Evolutionary conservation across 2,329 filamentous ascomycete species (phyloP).

Genomic region (Helotiales sp.): DNA sequence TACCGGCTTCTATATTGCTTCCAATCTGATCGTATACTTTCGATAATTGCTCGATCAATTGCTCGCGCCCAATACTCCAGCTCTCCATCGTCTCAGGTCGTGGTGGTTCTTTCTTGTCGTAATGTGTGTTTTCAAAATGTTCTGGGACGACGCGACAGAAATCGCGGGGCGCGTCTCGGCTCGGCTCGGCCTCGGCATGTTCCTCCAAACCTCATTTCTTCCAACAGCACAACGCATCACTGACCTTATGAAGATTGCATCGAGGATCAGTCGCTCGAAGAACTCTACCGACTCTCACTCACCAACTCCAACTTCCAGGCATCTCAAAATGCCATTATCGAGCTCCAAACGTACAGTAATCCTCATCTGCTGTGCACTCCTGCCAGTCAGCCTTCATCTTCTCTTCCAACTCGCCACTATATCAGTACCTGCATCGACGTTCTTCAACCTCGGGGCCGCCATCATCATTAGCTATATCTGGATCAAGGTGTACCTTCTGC

Average conservation of each 20-base stretch:
- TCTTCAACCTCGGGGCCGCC: neutral
- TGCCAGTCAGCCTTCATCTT: neutral
- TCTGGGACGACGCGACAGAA: neutral
- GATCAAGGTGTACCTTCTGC: neutral
- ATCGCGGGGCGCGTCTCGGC: neutral
- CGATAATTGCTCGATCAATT: conserved; percentile 25
- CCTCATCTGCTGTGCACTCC: neutral
- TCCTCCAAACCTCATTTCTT: neutral
- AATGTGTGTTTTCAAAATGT: neutral
- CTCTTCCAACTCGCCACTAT: neutral
- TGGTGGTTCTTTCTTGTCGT: neutral
- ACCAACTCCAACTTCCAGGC: too few species aligned
- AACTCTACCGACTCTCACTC: neutral
- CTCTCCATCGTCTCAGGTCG: conserved; percentile 26
- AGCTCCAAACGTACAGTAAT: neutral
- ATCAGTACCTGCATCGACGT: neutral
- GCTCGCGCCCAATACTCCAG: conserved; percentile 26
- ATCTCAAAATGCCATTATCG: neutral
- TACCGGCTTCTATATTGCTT: conserved; percentile 26
- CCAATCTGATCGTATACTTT: conserved; percentile 26
- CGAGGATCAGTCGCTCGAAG: too few species aligned
- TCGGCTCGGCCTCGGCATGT: neutral
- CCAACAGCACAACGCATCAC: too few species aligned
- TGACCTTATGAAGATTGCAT: too few species aligned
- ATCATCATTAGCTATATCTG: neutral